phyloP scores from a whole-genome alignment of 345 rosid genomes.

The Gossypium australe region DNA sequence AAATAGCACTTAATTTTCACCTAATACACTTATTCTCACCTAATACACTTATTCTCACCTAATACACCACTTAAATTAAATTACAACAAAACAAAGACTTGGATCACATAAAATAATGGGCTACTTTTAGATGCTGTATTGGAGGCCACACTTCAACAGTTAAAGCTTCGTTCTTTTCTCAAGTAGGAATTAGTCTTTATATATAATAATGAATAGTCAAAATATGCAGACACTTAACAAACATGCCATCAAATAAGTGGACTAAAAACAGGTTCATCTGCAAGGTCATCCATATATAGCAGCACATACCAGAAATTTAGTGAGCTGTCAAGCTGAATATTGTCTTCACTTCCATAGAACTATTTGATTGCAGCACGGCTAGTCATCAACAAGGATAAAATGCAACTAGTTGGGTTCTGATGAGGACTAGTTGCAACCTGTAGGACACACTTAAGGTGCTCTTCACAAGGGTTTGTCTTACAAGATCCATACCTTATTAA shows the following conservation, averaged over 20 bases:
- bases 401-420: neutral
- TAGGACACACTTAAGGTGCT: constrained; percentile 1
- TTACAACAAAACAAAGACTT: too few species aligned
- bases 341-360: neutral
- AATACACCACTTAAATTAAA: too few species aligned
- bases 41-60: too few species aligned
- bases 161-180: too few species aligned
- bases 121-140: too few species aligned
- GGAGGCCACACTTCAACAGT: too few species aligned
- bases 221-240: neutral
- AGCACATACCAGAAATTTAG: neutral
- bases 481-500: neutral
- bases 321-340: neutral
- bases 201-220: neutral
- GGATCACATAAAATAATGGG: too few species aligned
- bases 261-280: neutral
- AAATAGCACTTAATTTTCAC: too few species aligned
- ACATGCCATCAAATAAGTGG: neutral
- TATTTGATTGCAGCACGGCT: neutral
- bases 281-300: neutral
- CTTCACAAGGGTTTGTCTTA: constrained; percentile 9
- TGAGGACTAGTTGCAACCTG: neutral
- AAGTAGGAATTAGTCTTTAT: too few species aligned
- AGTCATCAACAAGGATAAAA: neutral
- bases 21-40: too few species aligned